Conservation (phyloP, 257 asterid genomes). For the Petrea volubilis region DNA sequence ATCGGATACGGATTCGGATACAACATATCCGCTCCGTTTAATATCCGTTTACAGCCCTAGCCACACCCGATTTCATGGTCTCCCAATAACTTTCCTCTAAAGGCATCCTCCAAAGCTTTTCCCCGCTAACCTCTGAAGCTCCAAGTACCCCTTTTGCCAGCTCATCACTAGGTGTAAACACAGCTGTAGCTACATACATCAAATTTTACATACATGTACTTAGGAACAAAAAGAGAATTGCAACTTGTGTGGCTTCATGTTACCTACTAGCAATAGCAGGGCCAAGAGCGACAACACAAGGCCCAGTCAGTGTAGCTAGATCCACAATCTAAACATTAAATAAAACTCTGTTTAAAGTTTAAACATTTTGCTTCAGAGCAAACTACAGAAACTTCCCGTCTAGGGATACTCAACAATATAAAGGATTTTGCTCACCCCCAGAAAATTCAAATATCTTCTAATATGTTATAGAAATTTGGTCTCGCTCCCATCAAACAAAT, state of each 20-base stretch:
- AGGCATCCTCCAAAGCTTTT: conserved; percentile 96
- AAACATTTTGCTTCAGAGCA: conserved; percentile 4
- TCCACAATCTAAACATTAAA: conserved; percentile 71
- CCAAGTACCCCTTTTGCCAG: conserved; percentile 86
- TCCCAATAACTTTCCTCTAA: conserved; percentile 99
- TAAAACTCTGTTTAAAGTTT: conserved; percentile 10
- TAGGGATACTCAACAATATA: too few species aligned
- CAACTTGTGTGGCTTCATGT: too few species aligned
- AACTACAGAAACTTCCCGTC: not conserved
- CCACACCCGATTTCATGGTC: conserved; percentile 87
- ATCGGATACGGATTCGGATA: too few species aligned
- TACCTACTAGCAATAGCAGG: conserved; percentile 93
- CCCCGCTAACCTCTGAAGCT: conserved; percentile 87
- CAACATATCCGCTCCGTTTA: too few species aligned
- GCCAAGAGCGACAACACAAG: conserved; percentile 92
- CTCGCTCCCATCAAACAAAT: too few species aligned
- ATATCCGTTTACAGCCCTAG: too few species aligned
- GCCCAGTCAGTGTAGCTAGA: conserved; percentile 95
- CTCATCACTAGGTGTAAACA: conserved; percentile 86
- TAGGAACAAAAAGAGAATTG: too few species aligned
- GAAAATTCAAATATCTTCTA: too few species aligned
- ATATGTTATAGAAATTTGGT: too few species aligned
- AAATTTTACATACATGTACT: too few species aligned
- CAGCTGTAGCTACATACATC: too few species aligned
- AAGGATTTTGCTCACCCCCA: too few species aligned